These are phyloP conservation scores for Pythium coloratum DNA, from an alignment of 352 stramenopile species.

Conservation along the genomic window DNA sequence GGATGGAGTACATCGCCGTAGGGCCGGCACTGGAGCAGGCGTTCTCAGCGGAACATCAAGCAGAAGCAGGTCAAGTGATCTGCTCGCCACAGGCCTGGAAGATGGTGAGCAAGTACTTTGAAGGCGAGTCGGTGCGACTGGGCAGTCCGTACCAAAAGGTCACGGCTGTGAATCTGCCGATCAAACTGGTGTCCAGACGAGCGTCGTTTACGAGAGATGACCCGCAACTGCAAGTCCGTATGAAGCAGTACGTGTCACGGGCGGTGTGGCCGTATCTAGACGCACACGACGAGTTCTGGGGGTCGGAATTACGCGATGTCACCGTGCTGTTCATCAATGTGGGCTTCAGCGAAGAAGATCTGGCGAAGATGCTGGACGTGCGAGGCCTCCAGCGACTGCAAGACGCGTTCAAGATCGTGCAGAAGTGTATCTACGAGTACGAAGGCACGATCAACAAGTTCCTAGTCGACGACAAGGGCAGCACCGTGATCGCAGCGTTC, in stretches of 20 bases:
- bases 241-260: conserved; percentile 91
- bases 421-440: conserved; percentile 92
- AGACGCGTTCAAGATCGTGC: conserved; percentile 79
- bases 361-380: conserved; percentile 73
- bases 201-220: conserved; percentile 81
- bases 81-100: conserved; percentile 84
- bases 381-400: conserved; percentile 72
- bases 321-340: conserved; percentile 95
- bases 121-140: conserved; percentile 38
- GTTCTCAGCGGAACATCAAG: conserved; percentile 88
- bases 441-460: conserved; percentile 97
- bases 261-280: conserved; percentile 92
- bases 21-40: conserved; percentile 90
- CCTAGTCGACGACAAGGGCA: conserved; percentile 95
- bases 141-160: conserved; percentile 61
- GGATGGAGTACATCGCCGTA: conserved; percentile 92
- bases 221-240: conserved; percentile 73
- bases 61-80: conserved; percentile 88
- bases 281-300: conserved; percentile 92
- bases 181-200: conserved; percentile 67
- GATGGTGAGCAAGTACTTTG: conserved; percentile 65
- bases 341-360: conserved; percentile 85
- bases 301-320: conserved; percentile 89
- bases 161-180: conserved; percentile 46
- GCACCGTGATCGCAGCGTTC: conserved; percentile 93